Evolutionary conservation across 805 yeast species (phyloP).

Genomic region (Myxozyma monticola): DNA sequence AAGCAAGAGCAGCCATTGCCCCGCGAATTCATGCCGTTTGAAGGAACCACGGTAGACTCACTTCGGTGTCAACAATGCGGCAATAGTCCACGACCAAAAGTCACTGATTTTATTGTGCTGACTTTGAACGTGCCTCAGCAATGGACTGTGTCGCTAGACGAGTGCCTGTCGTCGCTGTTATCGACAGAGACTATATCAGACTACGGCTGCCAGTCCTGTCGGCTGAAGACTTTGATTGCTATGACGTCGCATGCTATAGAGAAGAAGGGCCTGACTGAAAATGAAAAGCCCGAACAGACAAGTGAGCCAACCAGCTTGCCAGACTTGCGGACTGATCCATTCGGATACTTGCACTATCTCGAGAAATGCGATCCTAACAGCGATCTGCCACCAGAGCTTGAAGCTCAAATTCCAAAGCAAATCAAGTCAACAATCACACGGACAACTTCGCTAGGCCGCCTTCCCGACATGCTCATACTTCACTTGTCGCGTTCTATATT

Average conservation of each 20-base stretch:
- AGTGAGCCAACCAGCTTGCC: conserved; percentile 14
- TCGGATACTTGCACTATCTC: conserved; percentile 43
- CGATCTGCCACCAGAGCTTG: conserved; percentile 53
- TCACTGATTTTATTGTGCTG: conserved; percentile 64
- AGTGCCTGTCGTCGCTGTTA: conserved; percentile 57
- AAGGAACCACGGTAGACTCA: conserved; percentile 64
- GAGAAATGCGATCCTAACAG: conserved; percentile 55
- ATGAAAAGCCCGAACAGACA: neutral
- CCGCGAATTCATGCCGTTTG: conserved; percentile 58
- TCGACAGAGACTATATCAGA: conserved; percentile 75
- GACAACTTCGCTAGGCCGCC: conserved; percentile 56
- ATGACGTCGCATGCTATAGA: neutral
- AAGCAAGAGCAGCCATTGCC: too few species aligned
- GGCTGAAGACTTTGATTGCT: conserved; percentile 39
- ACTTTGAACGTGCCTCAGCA: conserved; percentile 73
- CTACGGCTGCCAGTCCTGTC: conserved; percentile 70
- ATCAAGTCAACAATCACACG: conserved; percentile 69
- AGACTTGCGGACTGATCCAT: conserved; percentile 31
- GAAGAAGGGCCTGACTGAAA: neutral
- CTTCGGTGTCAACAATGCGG: conserved; percentile 71
- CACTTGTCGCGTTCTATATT: conserved; percentile 85
- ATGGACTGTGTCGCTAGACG: conserved; percentile 49
- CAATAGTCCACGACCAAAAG: conserved; percentile 56
- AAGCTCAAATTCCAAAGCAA: conserved; percentile 40
- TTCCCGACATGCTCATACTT: conserved; percentile 73